Base-by-base conservation (phyloP, 2,329 filamentous ascomycete species). In the Ceratocystis destructans region DNA sequence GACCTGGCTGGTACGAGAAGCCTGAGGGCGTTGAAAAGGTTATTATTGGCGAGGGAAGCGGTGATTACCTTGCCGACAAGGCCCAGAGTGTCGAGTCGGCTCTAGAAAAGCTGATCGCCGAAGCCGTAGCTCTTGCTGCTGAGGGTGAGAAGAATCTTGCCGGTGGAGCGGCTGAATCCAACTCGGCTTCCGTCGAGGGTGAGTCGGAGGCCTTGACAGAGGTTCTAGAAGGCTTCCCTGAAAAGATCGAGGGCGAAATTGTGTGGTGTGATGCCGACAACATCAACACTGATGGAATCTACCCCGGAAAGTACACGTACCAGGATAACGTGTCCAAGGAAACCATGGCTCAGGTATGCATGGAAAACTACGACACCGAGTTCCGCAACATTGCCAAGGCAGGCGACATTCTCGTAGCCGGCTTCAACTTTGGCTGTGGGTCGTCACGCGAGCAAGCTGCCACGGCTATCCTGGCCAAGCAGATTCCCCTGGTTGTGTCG, bases 281-380 rank as follows among this genome's bases (percentile, higher is more conserved):
- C 76, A 84, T 96, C 74, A 89, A 94, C 76, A 97, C 93, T 0
- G 93, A 97, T 72, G 87, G 83, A 65, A 96, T 97, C 74, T 97
- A 97, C 75, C 88, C 91, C 0, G 90, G 89, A 10, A 87, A 87
- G 75, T 88, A 90, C 75, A 96, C 92, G 0, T 97, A 97, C 76
- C 90, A 95, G 73, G 92, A 97, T 73, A 82, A 89, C 71, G 80
- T 97, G 0, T 77, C 88, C 0, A 79, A 77, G 0, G 87, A 90
- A 69, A 84, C 84, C 66, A 96, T 97, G 93, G 90, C 90, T 0
- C 79, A 88, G 70, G 91, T 92, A 0, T 92, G 88, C 75, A 96
- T 97, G 91, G 83, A 88, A 74, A 97, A 97, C 80, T 97, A 96
- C 77, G 93, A 97, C 73, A 77, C 82, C 0, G 74, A 79, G 0